Evolutionary conservation across 177 flowering plant species (phyloP).

Genomic region (Vitis hybrid): DNA sequence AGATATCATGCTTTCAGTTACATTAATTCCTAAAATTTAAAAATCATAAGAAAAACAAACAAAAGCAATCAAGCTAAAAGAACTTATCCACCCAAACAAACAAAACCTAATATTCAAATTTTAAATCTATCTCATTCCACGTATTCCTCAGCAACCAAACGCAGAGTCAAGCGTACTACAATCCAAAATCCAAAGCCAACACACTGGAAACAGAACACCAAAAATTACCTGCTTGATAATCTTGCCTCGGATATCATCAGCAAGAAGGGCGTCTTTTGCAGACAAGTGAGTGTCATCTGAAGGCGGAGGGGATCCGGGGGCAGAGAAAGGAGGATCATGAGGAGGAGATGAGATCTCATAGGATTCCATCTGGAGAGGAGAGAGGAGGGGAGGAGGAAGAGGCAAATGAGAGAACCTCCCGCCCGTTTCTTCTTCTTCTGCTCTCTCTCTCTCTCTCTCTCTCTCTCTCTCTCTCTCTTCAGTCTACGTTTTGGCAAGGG

Average conservation of each 20-base stretch:
- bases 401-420: slow-evolving; percentile 1
- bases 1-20: no score
- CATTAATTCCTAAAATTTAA: no score
- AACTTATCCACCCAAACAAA: background rate
- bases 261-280: slow-evolving; percentile 9
- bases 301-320: slow-evolving; percentile 5
- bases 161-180: background rate
- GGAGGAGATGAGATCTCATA: slow-evolving; percentile 15
- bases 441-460: slow-evolving; percentile 1
- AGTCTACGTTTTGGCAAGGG: background rate
- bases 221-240: slow-evolving; percentile 47
- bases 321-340: background rate
- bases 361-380: slow-evolving; percentile 26
- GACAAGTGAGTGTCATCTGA: slow-evolving; percentile 20
- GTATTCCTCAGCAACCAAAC: background rate
- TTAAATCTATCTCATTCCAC: background rate
- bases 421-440: slow-evolving; percentile 24
- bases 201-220: background rate
- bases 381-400: slow-evolving; percentile 10
- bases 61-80: no score
- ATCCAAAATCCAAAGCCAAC: no score
- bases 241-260: slow-evolving; percentile 43
- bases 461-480: background rate
- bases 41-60: no score
- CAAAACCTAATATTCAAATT: background rate